phyloP scores from a whole-genome alignment of 495 filamentous ascomycete species.

The Aspergillus ellipticus region DNA sequence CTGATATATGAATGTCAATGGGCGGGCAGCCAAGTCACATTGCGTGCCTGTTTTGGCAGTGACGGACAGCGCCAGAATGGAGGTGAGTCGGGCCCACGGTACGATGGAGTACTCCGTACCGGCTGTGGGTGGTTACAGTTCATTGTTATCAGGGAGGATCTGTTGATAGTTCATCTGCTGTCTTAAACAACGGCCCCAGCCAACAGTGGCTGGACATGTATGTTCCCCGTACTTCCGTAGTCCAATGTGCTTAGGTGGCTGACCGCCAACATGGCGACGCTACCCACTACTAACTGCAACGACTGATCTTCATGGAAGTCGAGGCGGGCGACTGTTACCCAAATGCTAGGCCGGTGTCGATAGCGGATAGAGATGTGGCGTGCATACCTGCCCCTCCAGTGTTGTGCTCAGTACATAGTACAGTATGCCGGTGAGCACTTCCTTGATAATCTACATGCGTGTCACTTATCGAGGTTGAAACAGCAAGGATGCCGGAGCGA shows the following conservation, averaged over 20 bases:
- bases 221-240: background rate
- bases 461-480: background rate
- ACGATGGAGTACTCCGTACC: background rate
- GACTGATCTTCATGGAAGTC: background rate
- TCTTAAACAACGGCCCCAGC: slow-evolving; percentile 5
- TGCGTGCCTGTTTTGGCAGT: background rate
- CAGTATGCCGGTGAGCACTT: background rate
- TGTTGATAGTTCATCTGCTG: slow-evolving; percentile 7
- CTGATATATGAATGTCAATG: slow-evolving; percentile 1
- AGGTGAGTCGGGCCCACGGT: background rate
- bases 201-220: slow-evolving; percentile 14
- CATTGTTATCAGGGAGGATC: slow-evolving; percentile 11
- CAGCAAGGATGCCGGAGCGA: background rate
- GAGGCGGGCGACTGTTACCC: background rate
- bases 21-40: background rate
- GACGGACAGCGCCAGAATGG: background rate
- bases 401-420: no score
- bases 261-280: slow-evolving; percentile 15
- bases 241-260: slow-evolving; percentile 7
- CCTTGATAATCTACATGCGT: background rate
- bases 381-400: background rate
- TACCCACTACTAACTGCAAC: background rate
- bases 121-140: slow-evolving; percentile 8
- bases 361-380: slow-evolving; percentile 2
- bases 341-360: background rate